phyloP scores from a whole-genome alignment of 306 rosid genomes.

The Vigna hirtella region DNA sequence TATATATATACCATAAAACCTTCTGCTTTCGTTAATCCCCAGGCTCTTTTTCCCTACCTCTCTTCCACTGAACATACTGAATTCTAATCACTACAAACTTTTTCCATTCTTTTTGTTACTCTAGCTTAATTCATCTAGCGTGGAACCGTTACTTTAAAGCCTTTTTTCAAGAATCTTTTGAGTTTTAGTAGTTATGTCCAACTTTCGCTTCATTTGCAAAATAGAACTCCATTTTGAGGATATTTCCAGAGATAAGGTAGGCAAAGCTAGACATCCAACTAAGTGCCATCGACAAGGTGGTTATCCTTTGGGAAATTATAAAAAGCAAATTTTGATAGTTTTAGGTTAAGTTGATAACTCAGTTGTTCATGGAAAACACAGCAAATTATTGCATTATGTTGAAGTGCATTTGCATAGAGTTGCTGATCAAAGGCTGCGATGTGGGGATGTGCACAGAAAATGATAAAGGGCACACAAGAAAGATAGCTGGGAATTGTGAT shows the following conservation, averaged over 20 bases:
- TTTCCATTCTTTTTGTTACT: slow-evolving; percentile 49
- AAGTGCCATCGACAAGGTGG: background rate
- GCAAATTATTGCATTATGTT: slow-evolving; percentile 8
- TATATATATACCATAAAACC: slow-evolving; percentile 64
- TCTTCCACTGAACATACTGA: slow-evolving; percentile 54
- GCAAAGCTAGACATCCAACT: background rate
- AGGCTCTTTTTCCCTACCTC: slow-evolving; percentile 47
- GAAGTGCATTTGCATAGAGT: slow-evolving; percentile 39
- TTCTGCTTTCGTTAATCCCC: slow-evolving; percentile 82
- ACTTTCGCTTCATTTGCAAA: slow-evolving; percentile 2
- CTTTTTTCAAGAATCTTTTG: background rate
- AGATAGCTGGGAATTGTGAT: slow-evolving; percentile 55
- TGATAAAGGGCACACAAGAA: slow-evolving; percentile 66
- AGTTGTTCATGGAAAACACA: slow-evolving; percentile 27
- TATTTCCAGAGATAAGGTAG: background rate
- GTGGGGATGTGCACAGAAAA: slow-evolving; percentile 73
- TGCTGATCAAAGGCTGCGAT: slow-evolving; percentile 47
- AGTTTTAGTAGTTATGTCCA: slow-evolving; percentile 7
- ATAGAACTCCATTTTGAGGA: slow-evolving; percentile 5
- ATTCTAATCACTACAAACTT: slow-evolving; percentile 47
- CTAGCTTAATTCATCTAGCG: slow-evolving; percentile 5
- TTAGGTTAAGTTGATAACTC: background rate
- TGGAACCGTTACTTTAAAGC: slow-evolving; percentile 33
- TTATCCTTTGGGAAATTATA: background rate
- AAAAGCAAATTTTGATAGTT: background rate